phyloP scores from a whole-genome alignment of 805 yeast species.

The Myxozyma udenii region DNA sequence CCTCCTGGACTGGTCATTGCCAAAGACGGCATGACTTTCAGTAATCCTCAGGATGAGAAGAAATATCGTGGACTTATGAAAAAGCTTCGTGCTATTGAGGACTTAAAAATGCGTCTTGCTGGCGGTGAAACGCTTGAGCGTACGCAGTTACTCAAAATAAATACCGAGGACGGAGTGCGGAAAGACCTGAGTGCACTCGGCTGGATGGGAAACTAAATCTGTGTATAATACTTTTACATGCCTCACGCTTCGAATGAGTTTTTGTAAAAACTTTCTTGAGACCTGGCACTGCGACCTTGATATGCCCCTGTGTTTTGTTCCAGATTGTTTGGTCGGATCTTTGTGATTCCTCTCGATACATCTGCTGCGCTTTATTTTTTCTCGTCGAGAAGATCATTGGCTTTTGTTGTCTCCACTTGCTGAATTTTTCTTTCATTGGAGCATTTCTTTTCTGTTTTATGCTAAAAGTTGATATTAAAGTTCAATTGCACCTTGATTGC shows the following conservation, averaged over 20 bases:
- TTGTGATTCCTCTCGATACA: no score
- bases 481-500: no score
- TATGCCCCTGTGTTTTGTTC: no score
- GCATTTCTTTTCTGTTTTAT: no score
- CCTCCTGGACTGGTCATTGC: conserved; percentile 20
- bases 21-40: conserved; percentile 16
- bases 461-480: no score
- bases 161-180: conserved; percentile 78
- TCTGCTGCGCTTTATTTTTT: no score
- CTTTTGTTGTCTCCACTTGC: no score
- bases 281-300: no score
- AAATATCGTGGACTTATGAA: conserved; percentile 85
- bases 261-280: no score
- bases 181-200: conserved; percentile 73
- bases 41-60: conserved; percentile 68
- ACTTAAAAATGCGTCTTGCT: conserved; percentile 78
- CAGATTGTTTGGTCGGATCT: no score
- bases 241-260: background rate
- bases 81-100: conserved; percentile 93
- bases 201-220: conserved; percentile 49
- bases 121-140: conserved; percentile 83
- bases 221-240: background rate
- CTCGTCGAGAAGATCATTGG: no score
- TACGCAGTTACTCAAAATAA: conserved; percentile 86
- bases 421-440: no score